These are phyloP conservation scores for Micromonas commoda DNA, from an alignment of 139 green algal species.

Conservation along the genomic window DNA sequence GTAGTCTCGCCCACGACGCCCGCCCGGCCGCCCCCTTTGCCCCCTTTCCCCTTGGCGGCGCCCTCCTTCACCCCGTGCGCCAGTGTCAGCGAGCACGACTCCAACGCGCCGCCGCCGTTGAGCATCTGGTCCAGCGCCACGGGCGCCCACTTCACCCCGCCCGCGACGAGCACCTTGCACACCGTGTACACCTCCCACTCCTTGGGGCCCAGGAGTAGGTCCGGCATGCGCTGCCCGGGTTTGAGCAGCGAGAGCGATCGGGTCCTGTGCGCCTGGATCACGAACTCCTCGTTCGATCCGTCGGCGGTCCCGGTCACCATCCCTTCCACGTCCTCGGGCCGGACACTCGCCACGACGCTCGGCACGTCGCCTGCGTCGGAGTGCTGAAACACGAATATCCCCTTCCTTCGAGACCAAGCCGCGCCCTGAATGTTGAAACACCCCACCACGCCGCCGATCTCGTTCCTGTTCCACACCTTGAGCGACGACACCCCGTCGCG, in stretches of 20 bases:
- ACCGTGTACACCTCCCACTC: constrained; percentile 44
- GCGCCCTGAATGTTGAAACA: constrained; percentile 84
- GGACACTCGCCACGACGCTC: neutral
- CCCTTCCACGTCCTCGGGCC: constrained; percentile 49
- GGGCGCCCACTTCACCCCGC: constrained; percentile 44
- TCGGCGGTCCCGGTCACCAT: too few species aligned
- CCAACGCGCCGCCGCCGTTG: constrained; percentile 64
- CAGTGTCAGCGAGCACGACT: constrained; percentile 14
- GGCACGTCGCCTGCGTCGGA: neutral
- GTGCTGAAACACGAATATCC: constrained; percentile 64
- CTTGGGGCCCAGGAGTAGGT: constrained; percentile 34
- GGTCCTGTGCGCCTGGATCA: too few species aligned
- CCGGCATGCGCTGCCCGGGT: too few species aligned
- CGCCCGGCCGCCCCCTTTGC: neutral
- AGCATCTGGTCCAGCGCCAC: constrained; percentile 66
- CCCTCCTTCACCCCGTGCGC: neutral
- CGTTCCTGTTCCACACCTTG: constrained; percentile 54
- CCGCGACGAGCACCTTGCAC: neutral
- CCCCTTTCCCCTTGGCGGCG: neutral
- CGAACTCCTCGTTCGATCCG: too few species aligned
- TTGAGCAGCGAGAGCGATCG: too few species aligned
- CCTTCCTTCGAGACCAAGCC: constrained; percentile 62
- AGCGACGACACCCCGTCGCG: constrained; percentile 66
- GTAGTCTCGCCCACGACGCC: neutral
- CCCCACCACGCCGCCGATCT: constrained; percentile 55